These are phyloP conservation scores for Candolleomyces eurysporus DNA, from an alignment of 768 basidiomycete genomes.

Conservation along the genomic window DNA sequence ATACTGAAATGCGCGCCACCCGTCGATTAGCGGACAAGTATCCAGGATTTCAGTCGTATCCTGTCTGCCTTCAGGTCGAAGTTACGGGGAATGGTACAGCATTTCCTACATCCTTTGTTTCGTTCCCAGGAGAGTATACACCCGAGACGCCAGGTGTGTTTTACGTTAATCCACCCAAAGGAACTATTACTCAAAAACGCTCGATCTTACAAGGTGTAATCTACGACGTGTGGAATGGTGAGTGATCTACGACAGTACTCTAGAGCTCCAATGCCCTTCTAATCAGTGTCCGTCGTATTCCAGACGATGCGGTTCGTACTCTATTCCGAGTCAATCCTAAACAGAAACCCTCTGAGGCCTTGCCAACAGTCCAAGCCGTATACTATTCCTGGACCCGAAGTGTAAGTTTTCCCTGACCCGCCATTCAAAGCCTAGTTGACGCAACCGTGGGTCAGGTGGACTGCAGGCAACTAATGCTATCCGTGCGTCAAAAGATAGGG, in stretches of 20 bases:
- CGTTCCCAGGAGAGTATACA: constrained; percentile 36
- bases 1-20: too few relatives aligned
- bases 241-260: not conserved
- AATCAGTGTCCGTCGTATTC: not conserved
- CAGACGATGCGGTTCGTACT: not conserved
- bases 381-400: constrained; percentile 6
- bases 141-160: constrained; percentile 30
- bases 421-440: too few relatives aligned
- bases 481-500: too few relatives aligned
- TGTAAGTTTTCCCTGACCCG: not conserved
- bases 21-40: constrained; percentile 26
- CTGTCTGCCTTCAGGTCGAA: constrained; percentile 43
- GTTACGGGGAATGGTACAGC: constrained; percentile 43
- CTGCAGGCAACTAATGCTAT: too few relatives aligned
- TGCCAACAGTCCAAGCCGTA: not conserved
- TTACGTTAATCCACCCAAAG: constrained; percentile 19
- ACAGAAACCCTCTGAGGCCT: too few relatives aligned
- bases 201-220: not conserved
- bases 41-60: constrained; percentile 42
- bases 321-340: too few relatives aligned
- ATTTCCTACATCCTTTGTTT: constrained; percentile 40
- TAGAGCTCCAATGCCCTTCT: not conserved
- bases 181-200: too few relatives aligned
- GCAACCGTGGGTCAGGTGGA: too few relatives aligned
- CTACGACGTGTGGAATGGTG: not conserved